Evolutionary conservation across 176 grass and related monocot species (phyloP).

Genomic region (Chloris gayana): DNA sequence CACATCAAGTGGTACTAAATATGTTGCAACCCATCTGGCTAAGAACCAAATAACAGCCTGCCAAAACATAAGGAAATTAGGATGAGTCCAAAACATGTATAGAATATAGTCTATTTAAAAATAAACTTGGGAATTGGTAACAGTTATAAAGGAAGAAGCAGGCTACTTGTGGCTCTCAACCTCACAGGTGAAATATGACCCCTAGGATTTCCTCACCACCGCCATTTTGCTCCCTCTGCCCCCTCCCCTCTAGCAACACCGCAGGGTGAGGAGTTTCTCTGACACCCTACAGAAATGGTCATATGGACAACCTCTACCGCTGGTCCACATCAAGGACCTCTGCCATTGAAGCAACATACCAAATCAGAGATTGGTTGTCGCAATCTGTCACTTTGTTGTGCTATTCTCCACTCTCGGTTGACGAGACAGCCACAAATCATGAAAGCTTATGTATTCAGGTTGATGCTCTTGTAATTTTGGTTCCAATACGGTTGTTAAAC

Average conservation of each 20-base stretch:
- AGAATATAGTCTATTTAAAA: constrained; percentile 7
- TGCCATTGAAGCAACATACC: not conserved
- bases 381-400: not conserved
- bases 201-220: not conserved
- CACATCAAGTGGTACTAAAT: constrained; percentile 84
- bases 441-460: not conserved
- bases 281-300: not conserved
- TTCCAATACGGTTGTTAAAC: not conserved
- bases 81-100: constrained; percentile 15
- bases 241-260: not conserved
- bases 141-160: not conserved
- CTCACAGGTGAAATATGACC: not conserved
- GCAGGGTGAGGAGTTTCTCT: not conserved
- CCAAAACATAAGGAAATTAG: constrained; percentile 53
- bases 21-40: constrained; percentile 94
- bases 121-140: not conserved
- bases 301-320: not conserved
- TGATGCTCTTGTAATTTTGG: not conserved
- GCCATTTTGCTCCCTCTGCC: not conserved
- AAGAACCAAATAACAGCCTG: constrained; percentile 93
- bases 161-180: not conserved
- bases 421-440: not conserved
- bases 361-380: not conserved
- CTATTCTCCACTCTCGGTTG: not conserved
- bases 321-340: not conserved